A percentile compares a stretch with the other conserved stretches of the same genome.
These are phyloP conservation scores for Flaveria sonorensis DNA, from an alignment of 129 eudicot species.

Conservation along the genomic window DNA sequence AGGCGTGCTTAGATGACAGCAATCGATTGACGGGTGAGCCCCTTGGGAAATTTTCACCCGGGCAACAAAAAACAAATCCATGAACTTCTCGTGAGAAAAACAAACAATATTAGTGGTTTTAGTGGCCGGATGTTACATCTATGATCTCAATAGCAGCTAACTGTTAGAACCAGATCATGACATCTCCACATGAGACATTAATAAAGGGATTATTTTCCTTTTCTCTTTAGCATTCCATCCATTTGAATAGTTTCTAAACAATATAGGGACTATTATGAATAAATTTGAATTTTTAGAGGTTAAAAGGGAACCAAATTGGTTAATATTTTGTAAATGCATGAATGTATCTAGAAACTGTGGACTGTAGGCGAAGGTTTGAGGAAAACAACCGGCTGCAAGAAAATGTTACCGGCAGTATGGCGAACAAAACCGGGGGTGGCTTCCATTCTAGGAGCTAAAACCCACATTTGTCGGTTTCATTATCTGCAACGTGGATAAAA, in stretches of 20 bases:
- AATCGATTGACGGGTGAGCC: no score
- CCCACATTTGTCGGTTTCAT: constrained; percentile 34
- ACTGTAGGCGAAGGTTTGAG: constrained; percentile 37
- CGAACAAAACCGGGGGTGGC: constrained; percentile 35
- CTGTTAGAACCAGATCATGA: no score
- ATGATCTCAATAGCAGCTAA: no score
- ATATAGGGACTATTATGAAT: neutral
- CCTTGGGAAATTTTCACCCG: no score
- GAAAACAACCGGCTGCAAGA: constrained; percentile 41
- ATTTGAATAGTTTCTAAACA: neutral
- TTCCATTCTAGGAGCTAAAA: constrained; percentile 30
- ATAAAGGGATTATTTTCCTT: neutral
- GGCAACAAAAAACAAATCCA: no score
- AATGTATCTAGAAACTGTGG: constrained; percentile 42
- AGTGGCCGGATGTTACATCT: no score
- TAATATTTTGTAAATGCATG: constrained; percentile 24
- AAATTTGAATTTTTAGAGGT: neutral
- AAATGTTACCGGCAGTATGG: constrained; percentile 24
- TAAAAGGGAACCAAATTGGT: constrained; percentile 10
- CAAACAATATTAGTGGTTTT: no score
- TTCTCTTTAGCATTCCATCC: neutral
- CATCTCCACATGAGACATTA: neutral
- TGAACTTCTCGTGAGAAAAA: no score
- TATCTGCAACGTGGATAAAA: neutral
- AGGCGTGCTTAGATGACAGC: no score